Evolutionary conservation across 1,284 basidiomycete species (phyloP).

Genomic region (Cutaneotrichosporon curvatum): DNA sequence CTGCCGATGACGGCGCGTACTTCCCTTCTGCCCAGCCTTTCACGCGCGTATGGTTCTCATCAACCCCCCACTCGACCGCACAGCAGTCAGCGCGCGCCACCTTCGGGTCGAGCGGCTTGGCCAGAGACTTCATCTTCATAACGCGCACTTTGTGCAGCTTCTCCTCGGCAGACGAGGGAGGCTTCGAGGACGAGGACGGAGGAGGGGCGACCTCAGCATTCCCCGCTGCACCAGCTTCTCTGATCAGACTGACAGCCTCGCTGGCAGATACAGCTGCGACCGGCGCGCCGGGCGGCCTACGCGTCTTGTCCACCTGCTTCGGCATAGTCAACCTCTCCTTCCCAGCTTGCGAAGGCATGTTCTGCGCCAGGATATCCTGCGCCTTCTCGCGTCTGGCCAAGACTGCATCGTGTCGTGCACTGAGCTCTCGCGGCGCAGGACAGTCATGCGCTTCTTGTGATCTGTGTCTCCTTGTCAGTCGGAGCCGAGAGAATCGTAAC

Average conservation of each 20-base stretch:
- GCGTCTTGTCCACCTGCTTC: constrained; percentile 16
- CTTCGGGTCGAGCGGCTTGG: constrained; percentile 23
- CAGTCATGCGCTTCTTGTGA: constrained; percentile 30
- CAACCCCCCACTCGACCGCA: constrained; percentile 34
- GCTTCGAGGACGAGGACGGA: neutral
- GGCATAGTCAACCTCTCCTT: constrained; percentile 24
- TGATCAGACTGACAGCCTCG: no score
- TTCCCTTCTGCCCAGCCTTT: constrained; percentile 14
- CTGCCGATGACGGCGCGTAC: constrained; percentile 12
- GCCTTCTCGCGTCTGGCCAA: constrained; percentile 22
- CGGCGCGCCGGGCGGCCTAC: constrained; percentile 18
- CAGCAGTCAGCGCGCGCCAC: constrained; percentile 10
- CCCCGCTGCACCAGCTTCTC: no score
- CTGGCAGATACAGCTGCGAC: no score
- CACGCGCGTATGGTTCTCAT: constrained; percentile 11
- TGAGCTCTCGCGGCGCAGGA: constrained; percentile 22
- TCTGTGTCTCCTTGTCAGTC: constrained; percentile 24
- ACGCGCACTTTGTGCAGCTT: constrained; percentile 36
- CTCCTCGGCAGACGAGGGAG: constrained; percentile 12
- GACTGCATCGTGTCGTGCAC: constrained; percentile 24
- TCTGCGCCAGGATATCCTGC: constrained; percentile 23
- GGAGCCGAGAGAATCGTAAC: no score
- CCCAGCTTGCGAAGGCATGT: constrained; percentile 24
- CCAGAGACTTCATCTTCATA: constrained; percentile 26
- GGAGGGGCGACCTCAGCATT: no score